These are phyloP conservation scores for Penicillium coffeae DNA, from an alignment of 495 filamentous ascomycete species.

Conservation along the genomic window DNA sequence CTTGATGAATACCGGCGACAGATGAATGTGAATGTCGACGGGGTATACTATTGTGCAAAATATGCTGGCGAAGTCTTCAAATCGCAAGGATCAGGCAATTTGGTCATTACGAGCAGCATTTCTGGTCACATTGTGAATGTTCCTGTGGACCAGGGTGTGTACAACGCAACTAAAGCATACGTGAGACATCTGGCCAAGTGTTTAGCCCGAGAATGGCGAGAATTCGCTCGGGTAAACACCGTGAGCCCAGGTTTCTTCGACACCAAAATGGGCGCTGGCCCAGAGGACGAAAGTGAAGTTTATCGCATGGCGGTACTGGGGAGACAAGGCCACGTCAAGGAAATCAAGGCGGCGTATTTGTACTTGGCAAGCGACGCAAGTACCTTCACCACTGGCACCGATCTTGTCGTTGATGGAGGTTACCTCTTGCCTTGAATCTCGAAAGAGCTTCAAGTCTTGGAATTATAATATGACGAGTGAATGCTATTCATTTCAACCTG, in stretches of 20 bases:
- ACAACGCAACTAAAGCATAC: slow-evolving; percentile 66
- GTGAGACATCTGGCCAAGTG: slow-evolving; percentile 64
- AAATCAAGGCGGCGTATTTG: slow-evolving; percentile 61
- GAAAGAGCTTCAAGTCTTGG: too few species aligned
- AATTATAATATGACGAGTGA: too few species aligned
- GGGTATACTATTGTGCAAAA: slow-evolving; percentile 32
- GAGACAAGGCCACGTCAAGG: slow-evolving; percentile 54
- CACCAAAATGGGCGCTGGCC: slow-evolving; percentile 54
- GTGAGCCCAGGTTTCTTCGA: slow-evolving; percentile 67
- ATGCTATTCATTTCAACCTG: too few species aligned
- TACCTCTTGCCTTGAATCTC: slow-evolving; percentile 42
- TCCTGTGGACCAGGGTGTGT: slow-evolving; percentile 58
- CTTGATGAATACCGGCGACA: slow-evolving; percentile 45
- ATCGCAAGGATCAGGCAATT: slow-evolving; percentile 51
- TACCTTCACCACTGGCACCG: slow-evolving; percentile 64
- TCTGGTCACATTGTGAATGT: slow-evolving; percentile 74
- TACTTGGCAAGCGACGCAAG: slow-evolving; percentile 61
- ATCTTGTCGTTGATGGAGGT: slow-evolving; percentile 59
- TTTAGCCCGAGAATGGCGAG: slow-evolving; percentile 66
- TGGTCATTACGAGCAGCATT: slow-evolving; percentile 77
- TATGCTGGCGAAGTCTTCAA: slow-evolving; percentile 57
- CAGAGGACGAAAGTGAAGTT: slow-evolving; percentile 49
- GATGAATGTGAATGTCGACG: slow-evolving; percentile 40
- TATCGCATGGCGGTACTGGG: slow-evolving; percentile 61
- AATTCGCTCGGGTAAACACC: slow-evolving; percentile 59